These are phyloP conservation scores for Penicillium crystallinum DNA, from an alignment of 495 filamentous ascomycete genomes.

Conservation along the genomic window DNA sequence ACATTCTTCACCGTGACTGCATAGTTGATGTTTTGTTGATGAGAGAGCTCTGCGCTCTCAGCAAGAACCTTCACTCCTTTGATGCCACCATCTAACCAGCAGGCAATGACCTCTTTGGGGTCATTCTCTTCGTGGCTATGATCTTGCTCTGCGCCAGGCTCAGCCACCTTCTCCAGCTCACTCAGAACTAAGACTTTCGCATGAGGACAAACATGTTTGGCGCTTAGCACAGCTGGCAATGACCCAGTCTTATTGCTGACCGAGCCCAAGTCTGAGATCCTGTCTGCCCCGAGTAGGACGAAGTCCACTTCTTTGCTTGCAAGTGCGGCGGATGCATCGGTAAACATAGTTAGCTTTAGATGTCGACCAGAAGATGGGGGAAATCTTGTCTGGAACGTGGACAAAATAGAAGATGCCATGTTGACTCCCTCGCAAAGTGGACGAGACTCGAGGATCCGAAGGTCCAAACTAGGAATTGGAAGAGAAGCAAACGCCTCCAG, in stretches of 20 bases:
- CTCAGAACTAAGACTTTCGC: conserved; percentile 50
- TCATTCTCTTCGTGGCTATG: conserved; percentile 45
- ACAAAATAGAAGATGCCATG: conserved; percentile 45
- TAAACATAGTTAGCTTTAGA: conserved; percentile 45
- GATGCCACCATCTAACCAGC: conserved; percentile 37
- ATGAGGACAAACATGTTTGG: conserved; percentile 36
- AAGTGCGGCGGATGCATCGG: conserved; percentile 56
- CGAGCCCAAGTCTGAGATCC: conserved; percentile 46
- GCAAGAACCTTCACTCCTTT: conserved; percentile 21
- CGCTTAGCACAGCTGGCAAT: conserved; percentile 48
- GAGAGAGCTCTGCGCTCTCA: conserved; percentile 1
- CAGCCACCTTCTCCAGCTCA: conserved; percentile 57
- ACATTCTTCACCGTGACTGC: conserved; percentile 48
- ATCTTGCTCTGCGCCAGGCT: conserved; percentile 31
- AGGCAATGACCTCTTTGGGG: conserved; percentile 36
- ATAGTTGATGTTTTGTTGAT: not conserved
- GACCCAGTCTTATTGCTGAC: conserved; percentile 66
- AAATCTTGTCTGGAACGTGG: conserved; percentile 22
- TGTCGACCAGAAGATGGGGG: conserved; percentile 8
- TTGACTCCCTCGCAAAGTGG: conserved; percentile 61
- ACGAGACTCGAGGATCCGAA: conserved; percentile 60
- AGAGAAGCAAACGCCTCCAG: conserved; percentile 24
- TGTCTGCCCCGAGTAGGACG: conserved; percentile 59
- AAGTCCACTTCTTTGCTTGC: conserved; percentile 45
- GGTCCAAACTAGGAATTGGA: conserved; percentile 36